Evolutionary conservation across 257 asterid genomes (phyloP), one percentile per base, ranked within the genome.

Genomic region (Scutellaria galericulata): DNA sequence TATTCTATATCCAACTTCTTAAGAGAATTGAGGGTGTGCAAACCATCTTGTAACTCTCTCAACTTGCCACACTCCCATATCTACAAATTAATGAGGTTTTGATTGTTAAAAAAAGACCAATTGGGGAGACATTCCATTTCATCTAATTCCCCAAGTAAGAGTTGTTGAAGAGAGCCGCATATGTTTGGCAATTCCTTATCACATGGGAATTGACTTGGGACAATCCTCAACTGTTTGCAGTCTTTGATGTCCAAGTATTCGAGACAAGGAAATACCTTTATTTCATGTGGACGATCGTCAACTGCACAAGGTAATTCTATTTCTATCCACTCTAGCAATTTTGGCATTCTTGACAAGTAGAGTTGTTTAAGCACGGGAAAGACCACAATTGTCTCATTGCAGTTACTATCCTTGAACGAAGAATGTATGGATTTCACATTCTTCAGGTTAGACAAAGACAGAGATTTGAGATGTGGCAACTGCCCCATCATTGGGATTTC

Each of bases 391-490:
- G 5, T 64, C 35, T 20, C n/a, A 11, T 44, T 10, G 37, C 15
- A 15, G 14, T 3, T 20, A 62, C 9, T 15, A 51, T 3, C 58
- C 1, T 0, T 8, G 61, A 55, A 55, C 15, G 52, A 35, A 59
- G 13, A 7, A 35, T 56, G 44, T 45, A 44, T 64, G 15, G 13
- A 45, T 45, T n/a, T 45, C 52, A 45, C 42, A 22, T 64, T 64
- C 22, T 3, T 24, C 44, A 64, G 0, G 11, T n/a, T 7, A 2
- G 7, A 20, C 12, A 64, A 24, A 22, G 2, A 8, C 31, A 64
- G 70, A 10, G 11, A 45, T 47, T 64, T 64, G 40, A 64, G 70
- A 64, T 12, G 51, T 11, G 70, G 70, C 56, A 64, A 46, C 12
- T 44, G 54, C 42, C 70, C 70, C 70, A 64, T 6, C 15, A 8